These are phyloP conservation scores for Penicillium sumatraense DNA, from an alignment of 2,329 filamentous ascomycete species.

Conservation along the genomic window DNA sequence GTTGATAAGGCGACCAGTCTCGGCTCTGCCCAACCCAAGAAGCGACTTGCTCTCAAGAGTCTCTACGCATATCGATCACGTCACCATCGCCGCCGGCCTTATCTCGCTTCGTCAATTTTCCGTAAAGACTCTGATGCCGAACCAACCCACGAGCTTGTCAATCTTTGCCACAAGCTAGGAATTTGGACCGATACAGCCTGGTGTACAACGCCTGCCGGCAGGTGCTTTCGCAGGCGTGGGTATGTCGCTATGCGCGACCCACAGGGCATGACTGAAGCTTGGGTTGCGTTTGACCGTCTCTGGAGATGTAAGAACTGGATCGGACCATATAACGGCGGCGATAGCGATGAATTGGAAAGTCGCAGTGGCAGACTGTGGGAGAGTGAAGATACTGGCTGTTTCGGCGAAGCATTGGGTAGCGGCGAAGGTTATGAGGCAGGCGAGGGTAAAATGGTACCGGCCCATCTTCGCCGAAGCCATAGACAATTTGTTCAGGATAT, in stretches of 20 bases:
- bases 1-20: constrained; percentile 49
- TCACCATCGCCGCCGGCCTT: constrained; percentile 64
- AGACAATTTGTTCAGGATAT: constrained; percentile 57
- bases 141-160: constrained; percentile 64
- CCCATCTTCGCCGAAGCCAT: constrained; percentile 60
- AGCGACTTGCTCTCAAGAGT: constrained; percentile 59
- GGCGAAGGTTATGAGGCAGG: constrained; percentile 48
- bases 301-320: constrained; percentile 65
- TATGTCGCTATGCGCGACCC: constrained; percentile 61
- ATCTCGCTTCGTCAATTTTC: constrained; percentile 59
- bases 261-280: constrained; percentile 61
- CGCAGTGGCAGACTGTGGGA: constrained; percentile 62
- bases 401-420: constrained; percentile 60
- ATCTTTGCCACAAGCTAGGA: constrained; percentile 61
- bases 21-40: constrained; percentile 36
- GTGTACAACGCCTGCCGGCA: constrained; percentile 62
- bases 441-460: constrained; percentile 59
- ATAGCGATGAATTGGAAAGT: constrained; percentile 25
- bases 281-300: constrained; percentile 65
- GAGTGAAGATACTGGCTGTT: constrained; percentile 57
- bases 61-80: constrained; percentile 66
- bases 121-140: constrained; percentile 64
- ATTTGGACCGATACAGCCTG: constrained; percentile 67
- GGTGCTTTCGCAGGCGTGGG: constrained; percentile 60
- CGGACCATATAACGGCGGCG: constrained; percentile 45